A percentile compares a stretch with the other conserved stretches of the same genome.
These are phyloP conservation scores for Cutaneotrichosporon cyanovorans DNA, from an alignment of 1,284 basidiomycete species.

Conservation along the genomic window DNA sequence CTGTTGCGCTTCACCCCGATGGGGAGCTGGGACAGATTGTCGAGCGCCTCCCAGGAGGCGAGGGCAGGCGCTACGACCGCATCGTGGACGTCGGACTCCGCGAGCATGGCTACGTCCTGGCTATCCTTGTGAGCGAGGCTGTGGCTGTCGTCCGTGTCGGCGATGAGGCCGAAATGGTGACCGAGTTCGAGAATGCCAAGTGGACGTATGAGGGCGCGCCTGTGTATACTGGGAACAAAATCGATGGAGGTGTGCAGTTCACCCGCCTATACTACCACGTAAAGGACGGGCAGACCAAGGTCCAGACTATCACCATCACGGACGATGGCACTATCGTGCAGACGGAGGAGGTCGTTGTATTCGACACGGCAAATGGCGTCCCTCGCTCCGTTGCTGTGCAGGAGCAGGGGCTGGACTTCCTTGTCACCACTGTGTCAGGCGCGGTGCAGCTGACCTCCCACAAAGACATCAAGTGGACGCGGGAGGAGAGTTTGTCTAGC, in stretches of 20 bases:
- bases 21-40: constrained; percentile 51
- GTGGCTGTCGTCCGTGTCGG: constrained; percentile 53
- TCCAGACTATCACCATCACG: constrained; percentile 7
- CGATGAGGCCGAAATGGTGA: constrained; percentile 49
- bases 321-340: constrained; percentile 10
- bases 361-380: constrained; percentile 66
- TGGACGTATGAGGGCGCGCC: constrained; percentile 6
- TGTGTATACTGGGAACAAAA: constrained; percentile 26
- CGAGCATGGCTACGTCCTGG: constrained; percentile 42
- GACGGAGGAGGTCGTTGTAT: constrained; percentile 32
- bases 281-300: constrained; percentile 1
- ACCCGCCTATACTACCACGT: constrained; percentile 68
- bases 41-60: constrained; percentile 44
- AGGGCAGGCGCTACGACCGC: constrained; percentile 20
- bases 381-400: constrained; percentile 41
- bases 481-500: constrained; percentile 72
- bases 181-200: constrained; percentile 56
- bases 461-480: constrained; percentile 60
- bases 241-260: constrained; percentile 44
- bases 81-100: constrained; percentile 36
- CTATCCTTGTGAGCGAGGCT: constrained; percentile 52
- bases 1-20: constrained; percentile 17
- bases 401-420: constrained; percentile 18
- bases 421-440: constrained; percentile 68
- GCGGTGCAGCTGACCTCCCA: constrained; percentile 68